Evolutionary conservation across 352 stramenopile species (phyloP), one percentile per base, ranked within the genome.

Genomic region (Aphanomyces stellatus): DNA sequence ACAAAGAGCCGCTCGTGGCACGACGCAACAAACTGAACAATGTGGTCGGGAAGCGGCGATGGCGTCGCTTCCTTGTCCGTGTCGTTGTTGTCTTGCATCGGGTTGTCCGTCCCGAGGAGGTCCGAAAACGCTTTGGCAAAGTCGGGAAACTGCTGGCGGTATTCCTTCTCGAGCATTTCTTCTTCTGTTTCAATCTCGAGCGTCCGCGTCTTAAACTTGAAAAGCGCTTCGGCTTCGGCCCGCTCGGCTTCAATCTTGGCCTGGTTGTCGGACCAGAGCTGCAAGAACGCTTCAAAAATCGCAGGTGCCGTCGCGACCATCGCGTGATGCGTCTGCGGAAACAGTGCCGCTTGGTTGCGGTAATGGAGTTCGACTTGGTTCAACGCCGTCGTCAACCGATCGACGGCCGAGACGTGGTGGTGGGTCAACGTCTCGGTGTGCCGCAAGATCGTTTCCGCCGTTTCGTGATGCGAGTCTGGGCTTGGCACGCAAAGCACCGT

Each of bases 131-230:
- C 80, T 37, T 78, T 77, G 6, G 81, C 79, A 59, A 95, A 95
- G 74, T 98, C 87, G 15, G 95, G 95, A 72, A 98, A 98, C 68
- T 98, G 88, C 22, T 96, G 75, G 4, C 83, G 76, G 64, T 92
- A 98, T 42, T 96, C 85, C 34, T 89, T 72, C 65, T 98, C 90
- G 11, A 91, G 62, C 2, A 95, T 61, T 28, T 93, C 74, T 49
- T 95, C 87, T 40, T 95, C 85, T 0, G 85, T 88, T 65, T 91
- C 79, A 33, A 95, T 78, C 22, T 95, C 85, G 3, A 92, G 51
- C 8, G 82, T 78, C 30, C 87, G 87, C 30, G 87, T 81, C 43
- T 95, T 93, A 74, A 93, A 95, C 69, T 91, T 91, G 68, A 93
- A 92, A 11, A 90, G 51, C 34, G 86, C 75, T 28, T 93, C 85